These are phyloP conservation scores for Coemansia sp. DNA, from an alignment of 192 early-diverging fungal species.

Conservation along the genomic window DNA sequence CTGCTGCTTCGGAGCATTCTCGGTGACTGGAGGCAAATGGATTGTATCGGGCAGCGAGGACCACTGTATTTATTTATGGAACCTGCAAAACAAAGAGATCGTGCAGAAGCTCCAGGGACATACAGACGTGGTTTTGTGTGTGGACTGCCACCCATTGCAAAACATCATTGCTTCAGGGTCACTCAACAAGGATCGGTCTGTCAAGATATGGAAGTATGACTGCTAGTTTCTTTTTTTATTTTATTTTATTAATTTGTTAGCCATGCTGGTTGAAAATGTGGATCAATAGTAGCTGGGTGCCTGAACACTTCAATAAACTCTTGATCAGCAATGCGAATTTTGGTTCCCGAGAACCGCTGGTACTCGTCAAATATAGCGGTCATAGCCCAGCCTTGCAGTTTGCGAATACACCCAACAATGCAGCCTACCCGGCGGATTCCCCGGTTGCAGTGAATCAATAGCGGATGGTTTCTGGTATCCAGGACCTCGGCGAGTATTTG, in stretches of 20 bases:
- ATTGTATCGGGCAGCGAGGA: conserved; percentile 97
- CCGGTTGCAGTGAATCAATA: conserved; percentile 92
- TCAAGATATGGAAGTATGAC: conserved; percentile 77
- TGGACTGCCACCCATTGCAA: conserved; percentile 89
- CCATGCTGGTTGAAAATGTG: conserved; percentile 29
- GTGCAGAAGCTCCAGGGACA: conserved; percentile 93
- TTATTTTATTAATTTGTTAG: conserved; percentile 11
- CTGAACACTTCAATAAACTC: conserved; percentile 68
- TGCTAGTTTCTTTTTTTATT: conserved; percentile 16
- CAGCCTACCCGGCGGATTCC: conserved; percentile 95
- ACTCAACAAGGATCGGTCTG: conserved; percentile 84
- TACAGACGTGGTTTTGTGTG: conserved; percentile 85
- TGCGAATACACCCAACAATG: conserved; percentile 87
- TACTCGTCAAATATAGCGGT: conserved; percentile 98
- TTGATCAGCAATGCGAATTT: conserved; percentile 86
- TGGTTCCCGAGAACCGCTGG: conserved; percentile 85
- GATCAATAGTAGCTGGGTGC: conserved; percentile 22
- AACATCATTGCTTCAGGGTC: conserved; percentile 95
- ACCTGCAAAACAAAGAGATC: conserved; percentile 92
- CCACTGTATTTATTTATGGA: conserved; percentile 93
- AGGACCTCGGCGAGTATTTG: conserved; percentile 37
- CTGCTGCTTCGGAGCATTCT: conserved; percentile 93
- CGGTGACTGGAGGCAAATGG: conserved; percentile 83
- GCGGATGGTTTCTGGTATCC: conserved; percentile 53
- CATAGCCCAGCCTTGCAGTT: conserved; percentile 94